Percentiles rank a stretch among this genome's conserved stretches.
These are phyloP conservation scores for Salix udensis DNA, from an alignment of 345 rosid species.

Conservation along the genomic window DNA sequence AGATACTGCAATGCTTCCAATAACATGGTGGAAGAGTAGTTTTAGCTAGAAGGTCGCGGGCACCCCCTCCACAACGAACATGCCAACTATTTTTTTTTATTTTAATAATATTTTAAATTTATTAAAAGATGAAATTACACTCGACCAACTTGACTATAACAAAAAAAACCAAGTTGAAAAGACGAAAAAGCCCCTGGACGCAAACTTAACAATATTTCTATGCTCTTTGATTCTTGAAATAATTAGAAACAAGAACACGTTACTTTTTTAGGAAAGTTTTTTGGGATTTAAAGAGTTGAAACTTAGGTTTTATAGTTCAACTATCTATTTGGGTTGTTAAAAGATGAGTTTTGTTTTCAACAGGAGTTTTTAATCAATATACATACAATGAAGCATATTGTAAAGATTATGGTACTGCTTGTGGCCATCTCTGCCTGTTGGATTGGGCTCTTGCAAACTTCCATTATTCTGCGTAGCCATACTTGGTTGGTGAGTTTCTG, in stretches of 20 bases:
- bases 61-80: no score
- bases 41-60: no score
- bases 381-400: conserved; percentile 51
- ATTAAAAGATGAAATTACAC: no score
- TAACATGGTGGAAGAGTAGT: no score
- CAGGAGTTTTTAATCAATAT: neutral
- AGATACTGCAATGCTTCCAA: no score
- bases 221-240: neutral
- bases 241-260: neutral
- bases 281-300: neutral
- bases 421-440: conserved; percentile 48
- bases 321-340: neutral
- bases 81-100: no score
- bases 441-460: conserved; percentile 56
- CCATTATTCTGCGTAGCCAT: conserved; percentile 39
- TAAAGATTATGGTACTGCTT: conserved; percentile 47
- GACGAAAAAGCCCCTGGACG: no score
- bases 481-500: conserved; percentile 52
- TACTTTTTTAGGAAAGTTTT: no score
- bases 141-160: no score
- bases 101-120: no score
- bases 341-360: neutral
- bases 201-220: neutral
- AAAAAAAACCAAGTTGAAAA: no score
- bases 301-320: neutral